Base-by-base conservation (phyloP, 805 yeast genomes). In the Wickerhamiella brachini region DNA sequence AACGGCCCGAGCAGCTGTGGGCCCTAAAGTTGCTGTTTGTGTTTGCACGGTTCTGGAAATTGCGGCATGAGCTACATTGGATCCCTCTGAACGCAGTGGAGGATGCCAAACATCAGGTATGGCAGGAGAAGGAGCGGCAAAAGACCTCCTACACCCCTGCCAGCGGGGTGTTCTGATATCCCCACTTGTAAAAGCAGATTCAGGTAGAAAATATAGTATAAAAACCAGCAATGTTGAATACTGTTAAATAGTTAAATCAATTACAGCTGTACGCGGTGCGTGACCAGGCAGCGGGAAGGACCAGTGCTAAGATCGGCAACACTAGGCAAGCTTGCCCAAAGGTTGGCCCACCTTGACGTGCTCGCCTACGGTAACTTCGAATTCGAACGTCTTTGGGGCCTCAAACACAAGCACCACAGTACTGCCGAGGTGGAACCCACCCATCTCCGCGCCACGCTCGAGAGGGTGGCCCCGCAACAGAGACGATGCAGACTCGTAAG, bases 341-440 rank as follows among this genome's bases (percentile, higher is more conserved):
- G 76, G 61, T 68, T 90, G 83, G 12, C 98, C 98, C 79, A 90
- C 79, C 63, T 80, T 79, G 46, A 93, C 88, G 56, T 71, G 75
- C 58, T 87, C 81, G n/a, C 94, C 94, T 15, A 76, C 74, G 46
- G 75, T 70, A 45, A 88, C 74, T 38, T 75, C 69, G 62, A 88
- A 93, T 60, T 77, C 68, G 66, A 90, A 93, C 54, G 74, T 71
- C 52, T 74, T 76, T 23, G 98, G 98, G 1, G 97, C 98, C 69
- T 93, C 98, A 68, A 93, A 93, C 21, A 90, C 94, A 56, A 93
- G 72, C 17, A 93, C 98, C n/a, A 93, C 93, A 0, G 99, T 93
- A 26, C 95, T 83, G 0, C 99, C 99, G 49, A 93, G 73, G 71
- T 85, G 85, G 69, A 93, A 93, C 0, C 98, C 98, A 43, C 99